Conservation (phyloP, 148 eudicot species). For the Camellia japonica region DNA sequence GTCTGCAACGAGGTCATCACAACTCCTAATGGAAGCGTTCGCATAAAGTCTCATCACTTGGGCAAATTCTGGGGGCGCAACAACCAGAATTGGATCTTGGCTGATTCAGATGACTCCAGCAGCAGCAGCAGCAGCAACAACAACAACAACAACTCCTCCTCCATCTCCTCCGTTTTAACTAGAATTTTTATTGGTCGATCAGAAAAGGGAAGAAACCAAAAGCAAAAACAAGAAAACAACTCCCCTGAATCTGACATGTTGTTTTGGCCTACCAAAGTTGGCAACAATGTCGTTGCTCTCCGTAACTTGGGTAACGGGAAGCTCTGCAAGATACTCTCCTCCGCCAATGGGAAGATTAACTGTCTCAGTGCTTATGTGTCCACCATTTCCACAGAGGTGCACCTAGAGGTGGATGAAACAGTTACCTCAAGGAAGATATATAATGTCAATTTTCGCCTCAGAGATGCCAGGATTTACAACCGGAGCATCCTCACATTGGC, state of each 20-base stretch:
- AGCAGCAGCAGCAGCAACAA: not conserved
- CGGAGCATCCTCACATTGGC: not conserved
- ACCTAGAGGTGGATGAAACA: conserved; percentile 8
- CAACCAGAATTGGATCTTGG: conserved; percentile 17
- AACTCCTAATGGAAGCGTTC: conserved; percentile 9
- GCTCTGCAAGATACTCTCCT: not conserved
- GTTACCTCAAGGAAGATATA: not conserved
- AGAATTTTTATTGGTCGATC: too few relatives aligned
- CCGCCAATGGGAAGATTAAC: not conserved
- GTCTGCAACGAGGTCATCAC: conserved; percentile 12
- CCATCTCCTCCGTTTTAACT: too few relatives aligned
- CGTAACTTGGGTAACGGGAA: not conserved
- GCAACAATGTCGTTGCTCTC: conserved; percentile 3
- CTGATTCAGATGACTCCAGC: conserved; percentile 4
- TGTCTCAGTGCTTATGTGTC: not conserved
- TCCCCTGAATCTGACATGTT: not conserved
- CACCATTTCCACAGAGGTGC: not conserved
- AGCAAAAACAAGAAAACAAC: too few relatives aligned
- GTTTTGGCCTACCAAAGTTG: not conserved
- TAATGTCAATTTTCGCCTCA: conserved; percentile 3
- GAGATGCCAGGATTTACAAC: conserved; percentile 2
- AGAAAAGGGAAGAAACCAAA: too few relatives aligned
- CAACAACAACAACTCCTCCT: too few relatives aligned
- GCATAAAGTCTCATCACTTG: not conserved
- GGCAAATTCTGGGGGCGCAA: conserved; percentile 21